Base-by-base conservation (phyloP, 2,329 filamentous ascomycete genomes). In the Aspergillus ruber region DNA sequence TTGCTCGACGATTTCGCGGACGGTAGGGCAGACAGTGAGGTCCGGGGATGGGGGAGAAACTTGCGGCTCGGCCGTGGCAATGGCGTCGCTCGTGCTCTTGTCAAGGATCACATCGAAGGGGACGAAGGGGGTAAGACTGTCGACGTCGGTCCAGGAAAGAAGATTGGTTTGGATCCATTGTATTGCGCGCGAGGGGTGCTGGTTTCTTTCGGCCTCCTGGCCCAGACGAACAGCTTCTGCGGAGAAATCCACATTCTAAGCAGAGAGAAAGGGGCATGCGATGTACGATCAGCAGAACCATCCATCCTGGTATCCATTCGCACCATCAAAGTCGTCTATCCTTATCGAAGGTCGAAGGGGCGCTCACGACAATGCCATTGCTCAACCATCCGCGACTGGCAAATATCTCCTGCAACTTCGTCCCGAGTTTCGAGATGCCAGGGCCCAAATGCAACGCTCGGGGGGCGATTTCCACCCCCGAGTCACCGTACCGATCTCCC, bases 61-160 rank as follows among this genome's bases (percentile, higher is more conserved):
- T 10, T 23, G 56, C 23, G 49, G 51, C 38, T 42, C 47, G 9
- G 52, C 55, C 2, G 66, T 68, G 4, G 64, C 60, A 40, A 68
- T 66, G n/a, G 66, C 61, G 43, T 68, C 66, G 50, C 62, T 65
- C 1, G 66, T 68, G 46, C 65, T 67, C 48, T 68, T 68, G 45
- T 68, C 66, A 1, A 68, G 43, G 13, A 68, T 53, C 27, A 64
- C 56, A 18, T 67, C 63, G 36, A 68, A 65, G 0, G 65, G 64
- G 1, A 56, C 61, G 40, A 60, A 56, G 1, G 35, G 43, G 4
- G 47, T n/a, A 13, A 67, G 46, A 7, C 35, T 27, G n/a, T 57
- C 52, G 13, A 67, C 51, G 35, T 66, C 55, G 4, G 49, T 41
- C 66, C 66, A 68, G 0, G 58, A 61, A 20, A 63, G 59, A 6